Evolutionary conservation across 306 rosid species (phyloP).

Genomic region (Citrullus colocynthis): DNA sequence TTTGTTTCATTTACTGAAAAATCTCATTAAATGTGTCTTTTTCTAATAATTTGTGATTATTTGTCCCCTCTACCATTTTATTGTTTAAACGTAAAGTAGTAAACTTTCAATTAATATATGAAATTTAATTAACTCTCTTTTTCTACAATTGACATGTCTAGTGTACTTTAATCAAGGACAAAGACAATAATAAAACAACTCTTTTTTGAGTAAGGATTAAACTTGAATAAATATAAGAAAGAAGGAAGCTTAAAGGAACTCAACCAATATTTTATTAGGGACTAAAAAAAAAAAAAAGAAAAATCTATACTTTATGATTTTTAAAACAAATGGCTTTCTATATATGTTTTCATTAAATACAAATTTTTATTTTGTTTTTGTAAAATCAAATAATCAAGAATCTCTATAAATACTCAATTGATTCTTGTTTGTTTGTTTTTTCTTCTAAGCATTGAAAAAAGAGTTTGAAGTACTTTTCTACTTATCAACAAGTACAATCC

Average conservation of each 20-base stretch:
- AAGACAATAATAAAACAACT: not conserved
- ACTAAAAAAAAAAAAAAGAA: too few relatives aligned
- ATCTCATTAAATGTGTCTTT: too few relatives aligned
- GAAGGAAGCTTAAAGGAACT: not conserved
- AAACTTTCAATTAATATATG: too few relatives aligned
- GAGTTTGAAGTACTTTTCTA: not conserved
- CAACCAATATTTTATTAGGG: not conserved
- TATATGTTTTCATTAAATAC: not conserved
- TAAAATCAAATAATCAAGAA: not conserved
- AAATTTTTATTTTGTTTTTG: not conserved
- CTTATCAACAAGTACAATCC: not conserved
- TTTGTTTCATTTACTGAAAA: too few relatives aligned
- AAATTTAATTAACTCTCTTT: not conserved
- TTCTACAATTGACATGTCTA: not conserved
- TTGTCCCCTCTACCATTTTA: not conserved
- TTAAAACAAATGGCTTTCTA: not conserved
- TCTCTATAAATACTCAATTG: not conserved
- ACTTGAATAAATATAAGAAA: not conserved
- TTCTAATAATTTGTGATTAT: too few relatives aligned
- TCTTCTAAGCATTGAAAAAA: not conserved
- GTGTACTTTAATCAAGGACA: not conserved
- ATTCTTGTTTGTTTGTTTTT: not conserved
- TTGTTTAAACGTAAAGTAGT: too few relatives aligned
- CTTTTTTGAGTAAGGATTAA: not conserved
- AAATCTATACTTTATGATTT: too few relatives aligned